Percentiles rank a stretch among this genome's conserved stretches.
Evolutionary conservation across 2,329 filamentous ascomycete species (phyloP).

Genomic region (Metarhizium rileyi): DNA sequence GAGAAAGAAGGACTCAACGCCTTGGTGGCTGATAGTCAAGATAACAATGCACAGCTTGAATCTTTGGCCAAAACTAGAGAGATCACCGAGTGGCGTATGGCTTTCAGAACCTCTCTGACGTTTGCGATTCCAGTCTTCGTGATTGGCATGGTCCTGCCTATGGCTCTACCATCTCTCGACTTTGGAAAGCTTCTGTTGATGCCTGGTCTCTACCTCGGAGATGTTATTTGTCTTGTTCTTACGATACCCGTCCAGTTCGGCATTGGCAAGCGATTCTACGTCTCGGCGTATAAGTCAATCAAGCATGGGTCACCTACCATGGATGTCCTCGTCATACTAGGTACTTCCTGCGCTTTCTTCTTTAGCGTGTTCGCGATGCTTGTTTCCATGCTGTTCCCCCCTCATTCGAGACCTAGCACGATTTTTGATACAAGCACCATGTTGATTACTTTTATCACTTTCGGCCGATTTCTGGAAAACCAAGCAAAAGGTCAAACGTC

Average conservation of each 20-base stretch:
- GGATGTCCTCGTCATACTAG: slow-evolving; percentile 91
- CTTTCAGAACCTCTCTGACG: slow-evolving; percentile 65
- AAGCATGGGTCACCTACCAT: slow-evolving; percentile 90
- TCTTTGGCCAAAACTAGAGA: slow-evolving; percentile 94
- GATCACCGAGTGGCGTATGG: slow-evolving; percentile 82
- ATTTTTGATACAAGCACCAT: slow-evolving; percentile 98
- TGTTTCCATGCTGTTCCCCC: slow-evolving; percentile 64
- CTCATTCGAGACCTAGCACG: slow-evolving; percentile 73
- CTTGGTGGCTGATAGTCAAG: slow-evolving; percentile 79
- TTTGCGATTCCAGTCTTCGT: slow-evolving; percentile 89
- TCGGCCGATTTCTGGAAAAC: slow-evolving; percentile 90
- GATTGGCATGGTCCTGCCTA: slow-evolving; percentile 88
- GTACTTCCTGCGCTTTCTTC: slow-evolving; percentile 91
- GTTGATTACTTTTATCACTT: slow-evolving; percentile 90
- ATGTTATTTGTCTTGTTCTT: slow-evolving; percentile 71
- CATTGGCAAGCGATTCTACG: slow-evolving; percentile 87
- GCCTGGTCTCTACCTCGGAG: slow-evolving; percentile 77
- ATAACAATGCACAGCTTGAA: slow-evolving; percentile 94
- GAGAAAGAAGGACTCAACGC: slow-evolving; percentile 83
- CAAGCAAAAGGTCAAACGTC: slow-evolving; percentile 93
- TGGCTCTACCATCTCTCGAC: slow-evolving; percentile 67
- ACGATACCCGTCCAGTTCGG: slow-evolving; percentile 95
- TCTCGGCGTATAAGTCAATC: slow-evolving; percentile 86
- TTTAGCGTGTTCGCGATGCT: slow-evolving; percentile 85
- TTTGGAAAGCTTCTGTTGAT: slow-evolving; percentile 60